Conservation (phyloP, 202 grass and related monocot species). For the Digitaria exilis region DNA sequence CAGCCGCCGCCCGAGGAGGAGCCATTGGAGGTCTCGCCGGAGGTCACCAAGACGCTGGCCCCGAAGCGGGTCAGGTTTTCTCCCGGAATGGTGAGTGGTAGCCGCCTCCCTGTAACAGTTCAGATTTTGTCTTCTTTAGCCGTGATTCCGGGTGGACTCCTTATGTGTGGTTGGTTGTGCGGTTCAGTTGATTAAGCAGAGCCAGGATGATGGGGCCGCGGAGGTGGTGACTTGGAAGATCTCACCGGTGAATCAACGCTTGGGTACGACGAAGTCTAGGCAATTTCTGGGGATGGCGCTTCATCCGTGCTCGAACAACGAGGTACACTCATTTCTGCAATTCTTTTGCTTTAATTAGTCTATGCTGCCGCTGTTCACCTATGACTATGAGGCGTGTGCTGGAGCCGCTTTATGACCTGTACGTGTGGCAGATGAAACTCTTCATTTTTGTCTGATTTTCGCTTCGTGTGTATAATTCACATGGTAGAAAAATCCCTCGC, state of each 20-base stretch:
- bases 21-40: conserved; percentile 69
- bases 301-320: conserved; percentile 63
- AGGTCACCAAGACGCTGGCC: conserved; percentile 61
- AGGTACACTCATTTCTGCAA: conserved; percentile 32
- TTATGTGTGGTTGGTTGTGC: neutral
- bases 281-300: conserved; percentile 53
- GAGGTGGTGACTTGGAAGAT: conserved; percentile 87
- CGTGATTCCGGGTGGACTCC: neutral
- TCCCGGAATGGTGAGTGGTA: conserved; percentile 83
- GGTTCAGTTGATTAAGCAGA: conserved; percentile 86
- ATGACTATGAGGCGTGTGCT: neutral
- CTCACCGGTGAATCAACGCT: conserved; percentile 82
- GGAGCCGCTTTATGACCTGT: neutral
- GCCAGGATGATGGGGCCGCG: conserved; percentile 82
- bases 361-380: neutral
- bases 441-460: conserved; percentile 6
- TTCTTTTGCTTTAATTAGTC: neutral
- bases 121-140: neutral
- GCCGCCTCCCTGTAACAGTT: neutral
- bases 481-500: conserved; percentile 56
- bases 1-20: conserved; percentile 34
- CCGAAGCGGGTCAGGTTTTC: conserved; percentile 87
- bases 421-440: neutral
- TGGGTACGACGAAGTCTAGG: conserved; percentile 54
- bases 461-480: neutral